phyloP scores from a whole-genome alignment of 1,284 basidiomycete species.

The Trichosporon sp. region DNA sequence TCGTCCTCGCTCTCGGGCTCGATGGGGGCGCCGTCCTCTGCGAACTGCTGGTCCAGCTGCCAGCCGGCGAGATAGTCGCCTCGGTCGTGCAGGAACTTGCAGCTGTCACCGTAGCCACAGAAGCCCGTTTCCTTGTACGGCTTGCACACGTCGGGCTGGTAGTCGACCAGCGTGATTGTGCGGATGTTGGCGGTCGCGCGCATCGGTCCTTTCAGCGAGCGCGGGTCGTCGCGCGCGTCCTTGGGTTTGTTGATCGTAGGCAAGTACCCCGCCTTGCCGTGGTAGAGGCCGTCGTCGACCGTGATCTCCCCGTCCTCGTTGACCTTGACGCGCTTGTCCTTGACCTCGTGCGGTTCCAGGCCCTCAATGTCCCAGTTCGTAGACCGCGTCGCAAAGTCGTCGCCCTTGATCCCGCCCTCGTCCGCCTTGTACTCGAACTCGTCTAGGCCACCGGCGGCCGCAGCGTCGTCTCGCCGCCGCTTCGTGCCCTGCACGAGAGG shows the following conservation, averaged over 20 bases:
- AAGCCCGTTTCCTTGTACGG: slow-evolving; percentile 99
- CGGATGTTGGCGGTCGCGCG: slow-evolving; percentile 79
- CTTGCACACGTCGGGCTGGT: slow-evolving; percentile 98
- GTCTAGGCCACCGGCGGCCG: slow-evolving; percentile 63
- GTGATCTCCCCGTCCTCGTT: slow-evolving; percentile 56
- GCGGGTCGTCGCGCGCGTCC: slow-evolving; percentile 68
- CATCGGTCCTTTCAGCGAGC: slow-evolving; percentile 87
- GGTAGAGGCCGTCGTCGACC: slow-evolving; percentile 81
- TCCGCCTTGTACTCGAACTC: slow-evolving; percentile 62
- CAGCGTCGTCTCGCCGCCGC: slow-evolving; percentile 69
- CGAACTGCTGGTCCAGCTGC: slow-evolving; percentile 77
- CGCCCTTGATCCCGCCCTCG: slow-evolving; percentile 44
- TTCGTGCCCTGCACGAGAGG: slow-evolving; percentile 83
- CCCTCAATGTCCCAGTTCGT: slow-evolving; percentile 58
- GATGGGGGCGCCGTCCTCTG: slow-evolving; percentile 60
- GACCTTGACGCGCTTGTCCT: slow-evolving; percentile 48
- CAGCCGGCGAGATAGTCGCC: slow-evolving; percentile 89
- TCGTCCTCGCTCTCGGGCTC: slow-evolving; percentile 62
- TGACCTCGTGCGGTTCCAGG: slow-evolving; percentile 27
- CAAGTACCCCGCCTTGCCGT: slow-evolving; percentile 78
- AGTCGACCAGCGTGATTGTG: slow-evolving; percentile 93
- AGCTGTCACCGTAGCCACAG: slow-evolving; percentile 98
- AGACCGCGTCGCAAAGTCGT: slow-evolving; percentile 55
- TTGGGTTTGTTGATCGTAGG: slow-evolving; percentile 75
- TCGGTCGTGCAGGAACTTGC: slow-evolving; percentile 88